A percentile compares a stretch with the other conserved stretches of the same genome.
phyloP scores from a whole-genome alignment of 2,329 filamentous ascomycete species.

The Apiospora arundinis region DNA sequence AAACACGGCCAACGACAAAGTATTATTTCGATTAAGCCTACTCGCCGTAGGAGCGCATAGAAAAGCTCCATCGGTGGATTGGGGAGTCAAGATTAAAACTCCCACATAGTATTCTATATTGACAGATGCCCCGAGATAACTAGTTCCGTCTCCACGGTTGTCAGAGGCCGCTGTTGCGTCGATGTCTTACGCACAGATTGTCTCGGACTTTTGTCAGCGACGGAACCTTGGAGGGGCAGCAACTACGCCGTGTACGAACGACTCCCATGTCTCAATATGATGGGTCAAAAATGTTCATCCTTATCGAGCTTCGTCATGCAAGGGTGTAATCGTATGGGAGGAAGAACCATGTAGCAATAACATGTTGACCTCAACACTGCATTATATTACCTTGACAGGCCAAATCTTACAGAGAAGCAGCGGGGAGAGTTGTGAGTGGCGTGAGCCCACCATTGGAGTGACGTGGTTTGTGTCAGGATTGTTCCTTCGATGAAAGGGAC shows the following conservation, averaged over 20 bases:
- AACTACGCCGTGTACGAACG: background rate
- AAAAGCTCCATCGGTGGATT: background rate
- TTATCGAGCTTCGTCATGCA: background rate
- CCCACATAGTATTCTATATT: background rate
- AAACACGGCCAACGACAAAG: background rate
- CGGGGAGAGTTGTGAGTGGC: background rate
- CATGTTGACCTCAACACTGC: constrained; percentile 10
- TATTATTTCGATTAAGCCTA: background rate
- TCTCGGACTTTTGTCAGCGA: constrained; percentile 8
- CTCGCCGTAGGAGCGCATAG: background rate
- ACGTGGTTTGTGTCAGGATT: background rate
- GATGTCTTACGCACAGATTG: constrained; percentile 10
- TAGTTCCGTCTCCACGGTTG: background rate
- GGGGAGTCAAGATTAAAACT: background rate
- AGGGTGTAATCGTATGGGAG: background rate
- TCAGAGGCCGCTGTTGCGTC: background rate
- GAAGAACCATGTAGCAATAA: background rate
- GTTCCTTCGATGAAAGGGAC: background rate
- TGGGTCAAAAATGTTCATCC: background rate
- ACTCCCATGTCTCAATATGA: background rate
- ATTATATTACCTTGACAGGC: background rate
- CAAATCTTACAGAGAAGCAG: background rate
- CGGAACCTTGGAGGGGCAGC: background rate
- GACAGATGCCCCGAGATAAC: background rate
- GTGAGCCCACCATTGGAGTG: background rate